Evolutionary conservation across 73 alveolate species (phyloP).

Genomic region (Breviolum minutum): DNA sequence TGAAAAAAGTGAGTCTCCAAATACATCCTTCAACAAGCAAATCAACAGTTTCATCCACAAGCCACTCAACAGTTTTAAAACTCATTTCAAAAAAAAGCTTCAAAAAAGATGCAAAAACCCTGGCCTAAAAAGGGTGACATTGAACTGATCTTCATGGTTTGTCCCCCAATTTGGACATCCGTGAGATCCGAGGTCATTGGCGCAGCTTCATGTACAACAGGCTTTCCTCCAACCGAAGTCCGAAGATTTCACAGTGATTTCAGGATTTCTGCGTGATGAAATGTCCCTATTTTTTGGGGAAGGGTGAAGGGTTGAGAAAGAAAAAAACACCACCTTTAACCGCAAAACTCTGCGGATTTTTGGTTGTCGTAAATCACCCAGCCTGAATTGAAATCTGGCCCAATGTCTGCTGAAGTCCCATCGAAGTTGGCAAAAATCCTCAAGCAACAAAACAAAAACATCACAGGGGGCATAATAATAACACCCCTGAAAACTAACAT

Average conservation of each 20-base stretch:
- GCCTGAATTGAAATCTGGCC: slow-evolving; percentile 57
- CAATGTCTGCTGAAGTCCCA: slow-evolving; percentile 51
- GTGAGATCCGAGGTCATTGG: slow-evolving; percentile 68
- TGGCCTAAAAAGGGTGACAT: slow-evolving; percentile 48
- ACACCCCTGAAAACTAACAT: too few species aligned
- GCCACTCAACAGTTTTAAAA: too few species aligned
- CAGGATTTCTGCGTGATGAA: too few species aligned
- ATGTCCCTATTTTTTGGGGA: too few species aligned
- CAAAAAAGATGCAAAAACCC: background rate
- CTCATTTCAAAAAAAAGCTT: background rate
- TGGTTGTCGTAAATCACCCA: background rate
- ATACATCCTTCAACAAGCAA: background rate
- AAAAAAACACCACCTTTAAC: background rate
- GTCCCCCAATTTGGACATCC: background rate
- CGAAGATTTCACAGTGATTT: too few species aligned
- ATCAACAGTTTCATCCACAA: background rate
- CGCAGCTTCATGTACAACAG: slow-evolving; percentile 57
- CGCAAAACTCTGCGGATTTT: background rate
- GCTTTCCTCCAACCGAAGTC: background rate
- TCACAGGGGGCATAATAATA: too few species aligned
- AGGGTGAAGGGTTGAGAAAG: too few species aligned
- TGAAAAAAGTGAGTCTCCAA: background rate
- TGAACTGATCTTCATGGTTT: background rate
- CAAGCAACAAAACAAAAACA: background rate
- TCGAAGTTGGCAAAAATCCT: slow-evolving; percentile 46